These are phyloP conservation scores for Nitzschia putrida DNA, from an alignment of 108 stramenopile genomes.

Conservation along the genomic window DNA sequence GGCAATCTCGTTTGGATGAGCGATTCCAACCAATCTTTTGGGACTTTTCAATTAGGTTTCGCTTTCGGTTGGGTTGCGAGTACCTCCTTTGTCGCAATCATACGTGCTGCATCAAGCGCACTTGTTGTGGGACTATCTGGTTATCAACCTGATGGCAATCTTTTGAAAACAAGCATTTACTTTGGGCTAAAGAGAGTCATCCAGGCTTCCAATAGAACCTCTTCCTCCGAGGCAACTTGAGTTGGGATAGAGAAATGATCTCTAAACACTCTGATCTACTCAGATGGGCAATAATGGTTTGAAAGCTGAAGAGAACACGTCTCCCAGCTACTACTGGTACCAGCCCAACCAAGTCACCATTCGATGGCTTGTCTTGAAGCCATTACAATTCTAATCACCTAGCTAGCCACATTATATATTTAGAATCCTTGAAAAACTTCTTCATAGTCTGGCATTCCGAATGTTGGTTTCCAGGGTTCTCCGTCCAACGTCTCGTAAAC, in stretches of 20 bases:
- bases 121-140: not conserved
- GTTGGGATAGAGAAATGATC: not conserved
- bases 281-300: not conserved
- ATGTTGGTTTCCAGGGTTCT: slow-evolving; percentile 52
- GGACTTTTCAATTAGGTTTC: not conserved
- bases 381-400: not conserved
- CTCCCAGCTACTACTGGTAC: not conserved
- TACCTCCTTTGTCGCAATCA: not conserved
- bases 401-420: slow-evolving; percentile 4
- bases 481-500: slow-evolving; percentile 76
- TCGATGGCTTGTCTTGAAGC: not conserved
- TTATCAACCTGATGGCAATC: not conserved
- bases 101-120: not conserved
- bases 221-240: not conserved
- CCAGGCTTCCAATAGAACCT: not conserved
- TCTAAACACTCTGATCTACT: not conserved
- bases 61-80: not conserved
- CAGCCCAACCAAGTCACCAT: not conserved
- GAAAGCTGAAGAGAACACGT: not conserved
- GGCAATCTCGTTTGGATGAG: not conserved
- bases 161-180: not conserved
- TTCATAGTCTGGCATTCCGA: slow-evolving; percentile 76
- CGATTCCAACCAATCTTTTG: not conserved
- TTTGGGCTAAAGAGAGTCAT: not conserved
- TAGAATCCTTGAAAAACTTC: slow-evolving; percentile 85